Evolutionary conservation across 83 land plant genomes (phyloP), one percentile per base, ranked within the genome.

Genomic region (Thuja plicata): DNA sequence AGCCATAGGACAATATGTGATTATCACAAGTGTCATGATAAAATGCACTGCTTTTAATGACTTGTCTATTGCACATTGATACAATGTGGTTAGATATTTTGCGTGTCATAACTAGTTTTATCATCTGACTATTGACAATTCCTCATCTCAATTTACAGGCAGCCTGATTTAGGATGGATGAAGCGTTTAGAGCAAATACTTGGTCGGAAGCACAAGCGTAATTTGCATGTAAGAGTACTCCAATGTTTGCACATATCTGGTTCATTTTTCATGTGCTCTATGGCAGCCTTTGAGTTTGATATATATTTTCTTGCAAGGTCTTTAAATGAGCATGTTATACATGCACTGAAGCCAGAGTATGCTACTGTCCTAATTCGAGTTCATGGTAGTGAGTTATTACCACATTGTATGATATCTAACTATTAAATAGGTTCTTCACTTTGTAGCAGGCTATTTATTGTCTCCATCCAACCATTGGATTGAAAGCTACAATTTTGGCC

Each of bases 151-250:
- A 85, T 35, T 16, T 55, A 35, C 92, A 98, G 99, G 88, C 99
- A 94, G 48, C 99, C 99, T 27, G 97, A 98, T 88, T 88, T 98
- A 88, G 99, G 99, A 88, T 98, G 97, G 98, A 96, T 98, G 96
- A 97, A 93, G 91, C 93, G 96, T 79, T 90, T 98, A 43, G 95
- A 97, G 55, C 99, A 98, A 85, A 95, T 98, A 89, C 95, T 98
- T 84, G 99, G 99, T 78, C 96, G 98, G 84, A 98, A 95, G 90
- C 99, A 97, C 90, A 93, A 95, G 89, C 92, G 93, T 34, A 98
- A 98, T 90, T 90, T 98, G 57, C 99, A 97, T 93, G 99, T 98
- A 91, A 81, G 92, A 48, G 52, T 21, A 16, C 74, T 89, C 45
- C 38, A 21, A 16, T 12, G 38, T 70, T 38, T 32, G 30, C 48